These are phyloP conservation scores for Canavalia gladiata DNA, from an alignment of 306 rosid genomes.

Conservation along the genomic window DNA sequence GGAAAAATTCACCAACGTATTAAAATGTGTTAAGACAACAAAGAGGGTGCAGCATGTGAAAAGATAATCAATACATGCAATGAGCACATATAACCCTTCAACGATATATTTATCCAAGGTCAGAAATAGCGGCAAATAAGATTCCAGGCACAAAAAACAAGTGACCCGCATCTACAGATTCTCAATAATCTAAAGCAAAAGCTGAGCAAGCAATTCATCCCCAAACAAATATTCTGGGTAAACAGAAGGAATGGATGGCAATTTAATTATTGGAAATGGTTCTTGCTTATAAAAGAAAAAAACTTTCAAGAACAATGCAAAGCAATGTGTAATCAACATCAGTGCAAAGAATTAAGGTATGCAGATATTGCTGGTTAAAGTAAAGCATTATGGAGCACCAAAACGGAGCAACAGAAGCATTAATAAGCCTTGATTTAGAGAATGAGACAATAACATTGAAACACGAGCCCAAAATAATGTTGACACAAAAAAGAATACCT, in stretches of 20 bases:
- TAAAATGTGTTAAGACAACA: conserved; percentile 19
- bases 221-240: conserved; percentile 23
- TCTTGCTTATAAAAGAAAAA: background rate
- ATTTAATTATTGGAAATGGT: conserved; percentile 1
- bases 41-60: conserved; percentile 54
- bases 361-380: background rate
- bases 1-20: conserved; percentile 41
- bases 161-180: conserved; percentile 20
- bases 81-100: conserved; percentile 55
- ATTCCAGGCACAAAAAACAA: conserved; percentile 35
- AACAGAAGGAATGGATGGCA: too few species aligned
- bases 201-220: background rate
- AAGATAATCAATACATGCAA: conserved; percentile 46
- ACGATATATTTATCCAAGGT: conserved; percentile 26
- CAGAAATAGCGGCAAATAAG: conserved; percentile 50
- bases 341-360: background rate
- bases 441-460: background rate
- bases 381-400: conserved; percentile 20
- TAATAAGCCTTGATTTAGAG: background rate
- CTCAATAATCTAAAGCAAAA: background rate
- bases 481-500: background rate
- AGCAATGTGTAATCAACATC: background rate
- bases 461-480: background rate
- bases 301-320: background rate
- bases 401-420: background rate